phyloP scores from a whole-genome alignment of 2,329 filamentous ascomycete species.

The Emmonsiellopsis sp. region DNA sequence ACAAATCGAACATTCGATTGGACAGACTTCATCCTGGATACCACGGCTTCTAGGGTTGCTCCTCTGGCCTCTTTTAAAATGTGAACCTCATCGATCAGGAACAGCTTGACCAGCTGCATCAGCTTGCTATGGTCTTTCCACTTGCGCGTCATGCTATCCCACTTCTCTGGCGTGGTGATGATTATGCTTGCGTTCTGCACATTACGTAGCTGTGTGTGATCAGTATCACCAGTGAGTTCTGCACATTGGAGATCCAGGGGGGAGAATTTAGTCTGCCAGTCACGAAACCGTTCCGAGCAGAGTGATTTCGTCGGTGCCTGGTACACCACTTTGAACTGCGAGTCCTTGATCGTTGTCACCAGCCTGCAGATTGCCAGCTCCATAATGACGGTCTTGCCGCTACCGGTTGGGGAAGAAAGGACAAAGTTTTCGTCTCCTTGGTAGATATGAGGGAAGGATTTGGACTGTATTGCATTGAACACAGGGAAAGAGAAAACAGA shows the following conservation, averaged over 20 bases:
- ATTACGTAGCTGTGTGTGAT: constrained; percentile 53
- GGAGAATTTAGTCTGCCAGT: constrained; percentile 69
- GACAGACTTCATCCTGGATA: constrained; percentile 79
- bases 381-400: constrained; percentile 73
- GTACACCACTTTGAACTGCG: constrained; percentile 71
- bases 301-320: constrained; percentile 78
- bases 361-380: constrained; percentile 75
- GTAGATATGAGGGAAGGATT: constrained; percentile 61
- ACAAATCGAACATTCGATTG: constrained; percentile 68
- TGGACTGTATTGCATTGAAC: constrained; percentile 79
- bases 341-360: constrained; percentile 46
- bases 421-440: constrained; percentile 65
- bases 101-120: constrained; percentile 66
- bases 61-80: constrained; percentile 73
- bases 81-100: constrained; percentile 82
- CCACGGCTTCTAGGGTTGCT: constrained; percentile 71
- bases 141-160: constrained; percentile 80
- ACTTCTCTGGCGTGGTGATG: constrained; percentile 82
- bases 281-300: constrained; percentile 64
- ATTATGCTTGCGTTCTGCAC: constrained; percentile 73
- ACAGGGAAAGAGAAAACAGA: constrained; percentile 62
- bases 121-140: constrained; percentile 73
- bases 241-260: constrained; percentile 59
- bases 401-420: constrained; percentile 72
- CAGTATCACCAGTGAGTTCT: constrained; percentile 76